These are phyloP conservation scores for Annona cherimola DNA, from an alignment of 164 flowering plant genomes.

Conservation along the genomic window DNA sequence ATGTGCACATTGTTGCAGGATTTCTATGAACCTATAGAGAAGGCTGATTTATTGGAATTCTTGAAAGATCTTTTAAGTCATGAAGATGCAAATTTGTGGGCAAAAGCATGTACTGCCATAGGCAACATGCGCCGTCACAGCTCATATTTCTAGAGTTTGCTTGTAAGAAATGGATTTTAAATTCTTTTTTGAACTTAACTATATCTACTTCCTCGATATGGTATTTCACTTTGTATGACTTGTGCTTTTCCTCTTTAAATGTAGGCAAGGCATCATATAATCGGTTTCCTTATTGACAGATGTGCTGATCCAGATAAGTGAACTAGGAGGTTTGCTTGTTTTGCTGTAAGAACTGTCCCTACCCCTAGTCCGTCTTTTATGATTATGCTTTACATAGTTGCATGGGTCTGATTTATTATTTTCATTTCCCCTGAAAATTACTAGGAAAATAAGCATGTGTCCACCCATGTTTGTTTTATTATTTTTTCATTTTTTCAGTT, in stretches of 20 bases:
- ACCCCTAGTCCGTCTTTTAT: too few species aligned
- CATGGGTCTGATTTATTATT: too few species aligned
- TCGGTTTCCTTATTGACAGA: conserved; percentile 70
- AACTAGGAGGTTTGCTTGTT: conserved; percentile 89
- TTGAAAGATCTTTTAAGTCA: conserved; percentile 62
- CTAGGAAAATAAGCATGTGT: too few species aligned
- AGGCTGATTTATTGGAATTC: conserved; percentile 54
- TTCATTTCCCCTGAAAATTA: too few species aligned
- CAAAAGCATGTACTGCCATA: conserved; percentile 91
- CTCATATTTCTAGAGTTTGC: conserved; percentile 58
- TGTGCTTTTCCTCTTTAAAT: background rate
- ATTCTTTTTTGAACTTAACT: background rate
- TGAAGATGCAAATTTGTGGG: conserved; percentile 82
- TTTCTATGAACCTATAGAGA: conserved; percentile 67
- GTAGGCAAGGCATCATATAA: conserved; percentile 61
- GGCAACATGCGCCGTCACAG: conserved; percentile 99
- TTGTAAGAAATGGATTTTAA: conserved; percentile 40
- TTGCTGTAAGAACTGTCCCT: conserved; percentile 62
- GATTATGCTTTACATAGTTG: too few species aligned
- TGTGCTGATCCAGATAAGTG: conserved; percentile 91
- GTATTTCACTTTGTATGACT: background rate
- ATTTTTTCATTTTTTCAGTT: too few species aligned
- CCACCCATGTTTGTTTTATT: too few species aligned
- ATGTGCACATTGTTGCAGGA: conserved; percentile 39
- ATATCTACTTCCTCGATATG: background rate